phyloP scores from a whole-genome alignment of 1,139 yeast genomes.

The Tardiomyces blankii region DNA sequence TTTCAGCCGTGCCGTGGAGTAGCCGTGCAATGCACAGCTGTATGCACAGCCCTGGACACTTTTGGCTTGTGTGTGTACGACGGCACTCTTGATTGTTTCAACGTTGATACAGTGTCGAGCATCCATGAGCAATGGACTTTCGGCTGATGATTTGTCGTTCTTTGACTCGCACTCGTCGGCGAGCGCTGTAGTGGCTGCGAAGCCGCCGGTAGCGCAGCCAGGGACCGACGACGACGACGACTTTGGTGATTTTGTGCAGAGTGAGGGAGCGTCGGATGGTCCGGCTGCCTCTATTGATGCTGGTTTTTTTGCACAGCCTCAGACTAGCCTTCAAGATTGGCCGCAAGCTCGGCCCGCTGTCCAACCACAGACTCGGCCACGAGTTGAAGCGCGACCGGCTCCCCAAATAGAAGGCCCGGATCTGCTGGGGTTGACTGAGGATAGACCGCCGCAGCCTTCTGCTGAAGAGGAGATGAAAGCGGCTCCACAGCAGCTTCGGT shows the following conservation, averaged over 20 bases:
- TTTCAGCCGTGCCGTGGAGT: no score
- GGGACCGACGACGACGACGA: constrained; percentile 11
- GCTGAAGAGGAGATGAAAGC: not conserved
- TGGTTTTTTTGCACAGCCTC: no score
- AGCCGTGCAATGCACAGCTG: no score
- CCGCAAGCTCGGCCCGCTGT: no score
- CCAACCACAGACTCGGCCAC: no score
- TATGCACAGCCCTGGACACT: no score
- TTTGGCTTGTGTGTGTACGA: no score
- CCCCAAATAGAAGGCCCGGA: not conserved
- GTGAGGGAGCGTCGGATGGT: not conserved
- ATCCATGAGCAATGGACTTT: constrained; percentile 3
- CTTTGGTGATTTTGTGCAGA: constrained; percentile 14
- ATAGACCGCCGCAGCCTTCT: not conserved
- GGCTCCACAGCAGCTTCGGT: not conserved
- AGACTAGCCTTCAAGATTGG: no score
- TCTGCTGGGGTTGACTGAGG: not conserved
- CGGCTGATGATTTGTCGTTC: constrained; percentile 9
- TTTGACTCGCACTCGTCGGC: constrained; percentile 4
- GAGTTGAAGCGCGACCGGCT: no score
- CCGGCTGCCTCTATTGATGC: no score
- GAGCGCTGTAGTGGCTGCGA: not conserved
- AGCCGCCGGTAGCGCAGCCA: not conserved
- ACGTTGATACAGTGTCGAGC: no score
- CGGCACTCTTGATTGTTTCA: no score